phyloP scores from a whole-genome alignment of 805 yeast species.

The Kluyveromyces siamensis region DNA sequence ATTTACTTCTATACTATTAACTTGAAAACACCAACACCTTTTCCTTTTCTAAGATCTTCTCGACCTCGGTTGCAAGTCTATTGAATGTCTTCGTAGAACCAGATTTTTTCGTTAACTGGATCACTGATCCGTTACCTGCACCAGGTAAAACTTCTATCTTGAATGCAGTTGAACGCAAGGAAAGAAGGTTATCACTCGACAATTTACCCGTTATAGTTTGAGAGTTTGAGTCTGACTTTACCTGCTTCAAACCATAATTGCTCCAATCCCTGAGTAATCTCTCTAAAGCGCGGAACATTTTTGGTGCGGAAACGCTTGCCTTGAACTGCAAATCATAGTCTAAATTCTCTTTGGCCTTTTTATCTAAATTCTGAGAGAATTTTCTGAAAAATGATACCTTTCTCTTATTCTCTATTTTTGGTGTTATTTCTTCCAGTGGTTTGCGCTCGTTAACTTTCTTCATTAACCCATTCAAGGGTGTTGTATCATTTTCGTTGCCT shows the following conservation, averaged over 20 bases:
- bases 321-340: constrained; percentile 17
- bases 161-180: constrained; percentile 56
- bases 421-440: constrained; percentile 14
- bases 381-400: constrained; percentile 28
- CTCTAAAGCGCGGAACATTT: constrained; percentile 55
- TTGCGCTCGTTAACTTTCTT: constrained; percentile 4
- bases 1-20: neutral
- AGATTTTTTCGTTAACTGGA: constrained; percentile 51
- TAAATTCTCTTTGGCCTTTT: constrained; percentile 5
- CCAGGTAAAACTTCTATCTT: constrained; percentile 39
- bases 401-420: constrained; percentile 13
- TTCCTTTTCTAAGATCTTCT: constrained; percentile 56
- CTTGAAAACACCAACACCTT: constrained; percentile 38
- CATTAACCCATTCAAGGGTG: constrained; percentile 10
- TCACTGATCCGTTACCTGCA: constrained; percentile 41
- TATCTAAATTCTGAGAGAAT: constrained; percentile 20
- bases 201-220: constrained; percentile 51
- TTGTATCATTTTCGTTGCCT: constrained; percentile 2
- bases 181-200: constrained; percentile 50
- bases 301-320: constrained; percentile 33
- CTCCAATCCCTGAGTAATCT: constrained; percentile 61
- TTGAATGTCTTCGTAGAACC: constrained; percentile 59
- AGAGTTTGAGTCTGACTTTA: constrained; percentile 36
- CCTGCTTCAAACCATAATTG: constrained; percentile 55
- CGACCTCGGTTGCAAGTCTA: constrained; percentile 52